Evolutionary conservation across 2,329 filamentous ascomycete genomes (phyloP), one percentile per base, ranked within the genome.

Genomic region (Pestalotiopsis sp.): DNA sequence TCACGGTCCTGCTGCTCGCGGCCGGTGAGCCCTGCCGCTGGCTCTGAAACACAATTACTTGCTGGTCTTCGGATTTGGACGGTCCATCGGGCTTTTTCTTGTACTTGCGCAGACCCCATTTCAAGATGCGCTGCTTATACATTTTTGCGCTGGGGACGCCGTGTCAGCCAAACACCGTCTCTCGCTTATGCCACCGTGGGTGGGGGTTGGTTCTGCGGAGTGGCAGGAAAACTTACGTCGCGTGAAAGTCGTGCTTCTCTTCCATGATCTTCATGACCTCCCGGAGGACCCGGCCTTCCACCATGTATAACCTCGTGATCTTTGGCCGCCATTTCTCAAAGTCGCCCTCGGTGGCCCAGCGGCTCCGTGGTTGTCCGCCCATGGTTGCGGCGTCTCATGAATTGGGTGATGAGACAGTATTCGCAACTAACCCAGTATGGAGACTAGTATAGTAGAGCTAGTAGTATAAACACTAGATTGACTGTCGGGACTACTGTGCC

Each of bases 271-370:
- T 23, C 31, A 63, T 56, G 45, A 64, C 59, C 7, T 68, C 66
- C 23, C 39, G 36, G 41, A 68, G 39, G 1, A 23, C 59, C n/a
- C 41, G 39, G 3, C 39, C 31, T 17, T 68, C 66, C n/a, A 64
- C 66, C 41, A 68, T 68, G 49, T 68, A 68, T 17, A 68, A 59
- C 14, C 57, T 62, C 38, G 57, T 61, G 59, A 68, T 68, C 20
- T 27, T 38, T 14, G 20, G 31, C 4, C 66, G 66, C 41, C 57
- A 68, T 38, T 58, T 52, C 11, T 68, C 66, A 27, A 63, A 68
- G 31, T 68, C 66, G n/a, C 31, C 45, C 12, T 23, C 20, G 27
- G 66, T 63, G 11, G 66, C 66, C 66, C 66, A 68, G 25, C 45
- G 66, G 58, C 52, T 25, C 31, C 41, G 23, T n/a, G 27, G 63